Evolutionary conservation across 257 asterid genomes (phyloP), one percentile per base, ranked within the genome.

Genomic region (Verbascum thapsus): DNA sequence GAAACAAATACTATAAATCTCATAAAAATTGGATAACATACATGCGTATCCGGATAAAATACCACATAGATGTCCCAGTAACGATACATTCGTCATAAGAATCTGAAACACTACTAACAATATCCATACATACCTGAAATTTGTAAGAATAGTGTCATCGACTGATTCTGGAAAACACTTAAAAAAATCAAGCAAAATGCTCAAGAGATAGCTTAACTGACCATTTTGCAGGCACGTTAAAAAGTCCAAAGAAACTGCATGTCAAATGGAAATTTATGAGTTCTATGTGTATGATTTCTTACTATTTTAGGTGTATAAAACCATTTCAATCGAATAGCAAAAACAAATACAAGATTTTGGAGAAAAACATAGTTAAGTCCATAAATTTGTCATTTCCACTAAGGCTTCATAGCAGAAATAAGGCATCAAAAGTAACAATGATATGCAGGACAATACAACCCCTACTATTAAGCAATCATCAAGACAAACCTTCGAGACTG

Each of bases 211-310:
- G 37, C 56, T 69, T 18, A 43, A 74, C 81, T 75, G 67, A 94
- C 92, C 84, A 94, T 80, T 87, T 80, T 37, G 99, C 94, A 44
- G 99, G 97, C 75, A 94, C 96, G 61, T 87, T 85, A 68, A 94
- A 90, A 47, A 94, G 95, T 53, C 99, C 99, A 80, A 94, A 87
- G 69, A 94, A 83, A 72, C 96, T 94, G 96, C 85, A 78, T 41
- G 65, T 58, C 54, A 59, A 70, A 35, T 52, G 48, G 61, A 66
- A 53, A 20, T 40, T 15, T 37, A 68, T 80, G 38, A 85, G 70
- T 57, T 15, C 57, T 57, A 20, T 15, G 53, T 37, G 32, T 10
- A 42, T n/a, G 56, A 67, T 60, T 38, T 60, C 53, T 54, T 30
- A 18, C 26, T 3, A 53, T 8, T 38, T 7, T 49, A 40, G 7